Conservation (phyloP, 2,329 filamentous ascomycete genomes). For the Aureobasidium leucospermi region DNA sequence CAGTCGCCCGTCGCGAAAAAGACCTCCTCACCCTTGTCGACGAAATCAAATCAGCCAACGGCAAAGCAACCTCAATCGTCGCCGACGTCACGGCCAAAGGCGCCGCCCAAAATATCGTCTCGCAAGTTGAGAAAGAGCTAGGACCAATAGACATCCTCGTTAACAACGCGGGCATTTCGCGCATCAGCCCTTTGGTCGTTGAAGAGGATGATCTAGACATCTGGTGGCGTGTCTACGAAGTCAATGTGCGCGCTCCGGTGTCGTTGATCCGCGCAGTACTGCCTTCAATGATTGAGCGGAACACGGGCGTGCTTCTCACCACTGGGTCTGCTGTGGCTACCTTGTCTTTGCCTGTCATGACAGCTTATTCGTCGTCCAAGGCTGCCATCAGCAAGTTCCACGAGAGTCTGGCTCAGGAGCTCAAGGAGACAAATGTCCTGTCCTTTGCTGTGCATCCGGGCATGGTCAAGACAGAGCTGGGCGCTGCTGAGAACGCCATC, state of each 20-base stretch:
- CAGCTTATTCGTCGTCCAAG: constrained; percentile 21
- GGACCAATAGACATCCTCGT: constrained; percentile 8
- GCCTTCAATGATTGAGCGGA: constrained; percentile 19
- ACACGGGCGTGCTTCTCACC: constrained; percentile 18
- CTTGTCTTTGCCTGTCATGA: constrained; percentile 18
- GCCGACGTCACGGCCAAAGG: constrained; percentile 17
- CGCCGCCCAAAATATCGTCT: constrained; percentile 16
- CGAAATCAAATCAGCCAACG: constrained; percentile 17
- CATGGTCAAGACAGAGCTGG: constrained; percentile 18
- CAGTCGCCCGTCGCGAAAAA: constrained; percentile 16
- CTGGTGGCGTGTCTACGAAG: constrained; percentile 22
- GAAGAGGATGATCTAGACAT: constrained; percentile 18
- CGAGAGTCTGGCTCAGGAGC: constrained; percentile 8
- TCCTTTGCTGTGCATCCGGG: constrained; percentile 20
- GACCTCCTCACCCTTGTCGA: constrained; percentile 18
- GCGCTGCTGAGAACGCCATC: constrained; percentile 15
- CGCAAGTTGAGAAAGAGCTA: constrained; percentile 14
- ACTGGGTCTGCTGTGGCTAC: constrained; percentile 16
- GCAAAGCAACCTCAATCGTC: constrained; percentile 17
- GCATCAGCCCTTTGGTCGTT: constrained; percentile 11
- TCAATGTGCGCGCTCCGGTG: constrained; percentile 22
- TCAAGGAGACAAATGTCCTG: constrained; percentile 5
- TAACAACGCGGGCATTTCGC: constrained; percentile 12
- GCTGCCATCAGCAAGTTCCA: constrained; percentile 23
- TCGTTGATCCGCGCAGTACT: constrained; percentile 20